These are phyloP conservation scores for Diplodia scrobiculata DNA, from an alignment of 2,329 filamentous ascomycete genomes.

Conservation along the genomic window DNA sequence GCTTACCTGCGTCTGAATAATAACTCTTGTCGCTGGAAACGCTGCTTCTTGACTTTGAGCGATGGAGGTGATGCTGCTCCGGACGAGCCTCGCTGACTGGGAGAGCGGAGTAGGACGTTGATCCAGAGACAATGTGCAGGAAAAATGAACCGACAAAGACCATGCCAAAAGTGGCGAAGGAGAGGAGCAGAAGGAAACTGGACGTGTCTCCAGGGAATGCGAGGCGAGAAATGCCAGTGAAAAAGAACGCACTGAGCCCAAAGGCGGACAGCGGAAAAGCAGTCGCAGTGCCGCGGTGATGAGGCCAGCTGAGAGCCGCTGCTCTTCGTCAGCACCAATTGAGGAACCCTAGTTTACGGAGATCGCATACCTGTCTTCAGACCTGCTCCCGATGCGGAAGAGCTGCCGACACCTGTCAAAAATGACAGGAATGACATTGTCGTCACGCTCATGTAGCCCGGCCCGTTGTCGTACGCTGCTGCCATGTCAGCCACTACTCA, in stretches of 20 bases:
- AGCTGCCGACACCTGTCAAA: conserved; percentile 84
- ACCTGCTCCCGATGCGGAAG: conserved; percentile 83
- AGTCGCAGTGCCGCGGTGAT: conserved; percentile 87
- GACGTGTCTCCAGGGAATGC: conserved; percentile 82
- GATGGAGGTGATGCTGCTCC: conserved; percentile 43
- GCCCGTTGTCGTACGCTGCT: conserved; percentile 70
- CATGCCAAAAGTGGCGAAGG: conserved; percentile 75
- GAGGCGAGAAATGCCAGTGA: conserved; percentile 75
- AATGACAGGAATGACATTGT: conserved; percentile 80
- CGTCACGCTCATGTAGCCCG: conserved; percentile 58
- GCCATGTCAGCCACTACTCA: conserved; percentile 35
- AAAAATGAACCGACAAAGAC: conserved; percentile 82
- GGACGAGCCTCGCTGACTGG: conserved; percentile 50
- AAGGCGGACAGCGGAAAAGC: conserved; percentile 92
- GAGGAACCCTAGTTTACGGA: not conserved
- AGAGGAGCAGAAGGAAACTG: conserved; percentile 76
- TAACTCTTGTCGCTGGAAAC: conserved; percentile 46
- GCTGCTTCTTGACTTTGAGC: conserved; percentile 52
- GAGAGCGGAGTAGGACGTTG: conserved; percentile 63
- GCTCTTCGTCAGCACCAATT: conserved; percentile 36
- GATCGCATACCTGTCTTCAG: conserved; percentile 67
- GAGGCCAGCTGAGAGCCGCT: conserved; percentile 88
- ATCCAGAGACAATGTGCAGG: conserved; percentile 65
- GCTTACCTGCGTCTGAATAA: conserved; percentile 67
- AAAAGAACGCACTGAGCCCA: conserved; percentile 94